These are phyloP conservation scores for Cryptosporidium sp. DNA, from an alignment of 169 alveolate species.

Conservation along the genomic window DNA sequence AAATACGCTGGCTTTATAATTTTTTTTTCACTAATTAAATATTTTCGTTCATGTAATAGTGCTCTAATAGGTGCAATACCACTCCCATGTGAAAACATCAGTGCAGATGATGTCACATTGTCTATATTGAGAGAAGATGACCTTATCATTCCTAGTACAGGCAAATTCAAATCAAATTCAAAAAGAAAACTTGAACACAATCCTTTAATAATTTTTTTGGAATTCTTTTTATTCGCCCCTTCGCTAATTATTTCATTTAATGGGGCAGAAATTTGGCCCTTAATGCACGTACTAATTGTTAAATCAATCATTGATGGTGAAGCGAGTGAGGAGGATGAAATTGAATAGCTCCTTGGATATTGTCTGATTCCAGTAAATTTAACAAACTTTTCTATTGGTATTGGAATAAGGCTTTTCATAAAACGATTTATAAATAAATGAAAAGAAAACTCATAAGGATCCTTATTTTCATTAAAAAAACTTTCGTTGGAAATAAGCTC, in stretches of 20 bases:
- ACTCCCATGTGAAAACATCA: slow-evolving; percentile 59
- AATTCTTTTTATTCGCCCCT: not conserved
- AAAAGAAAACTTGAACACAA: slow-evolving; percentile 48
- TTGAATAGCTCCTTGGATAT: slow-evolving; percentile 55
- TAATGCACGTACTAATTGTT: slow-evolving; percentile 38
- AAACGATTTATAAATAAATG: slow-evolving; percentile 2
- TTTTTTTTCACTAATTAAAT: not conserved
- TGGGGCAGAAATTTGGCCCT: not conserved
- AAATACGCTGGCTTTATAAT: not conserved
- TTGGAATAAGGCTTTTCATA: slow-evolving; percentile 28
- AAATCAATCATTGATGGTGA: slow-evolving; percentile 13
- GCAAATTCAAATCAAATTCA: not conserved
- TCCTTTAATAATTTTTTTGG: not conserved
- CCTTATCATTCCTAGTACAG: slow-evolving; percentile 26
- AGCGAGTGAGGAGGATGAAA: slow-evolving; percentile 51
- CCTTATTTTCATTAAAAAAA: slow-evolving; percentile 7
- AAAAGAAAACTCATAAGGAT: slow-evolving; percentile 16
- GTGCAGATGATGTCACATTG: not conserved
- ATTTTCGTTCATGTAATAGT: slow-evolving; percentile 37
- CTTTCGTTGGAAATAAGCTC: slow-evolving; percentile 4
- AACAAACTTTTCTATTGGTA: slow-evolving; percentile 52
- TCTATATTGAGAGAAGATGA: slow-evolving; percentile 8
- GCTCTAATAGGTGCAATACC: slow-evolving; percentile 74
- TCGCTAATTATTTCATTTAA: not conserved
- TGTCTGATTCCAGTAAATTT: slow-evolving; percentile 58